phyloP scores from a whole-genome alignment of 1,284 basidiomycete species.

The Pyrrhoderma noxium region DNA sequence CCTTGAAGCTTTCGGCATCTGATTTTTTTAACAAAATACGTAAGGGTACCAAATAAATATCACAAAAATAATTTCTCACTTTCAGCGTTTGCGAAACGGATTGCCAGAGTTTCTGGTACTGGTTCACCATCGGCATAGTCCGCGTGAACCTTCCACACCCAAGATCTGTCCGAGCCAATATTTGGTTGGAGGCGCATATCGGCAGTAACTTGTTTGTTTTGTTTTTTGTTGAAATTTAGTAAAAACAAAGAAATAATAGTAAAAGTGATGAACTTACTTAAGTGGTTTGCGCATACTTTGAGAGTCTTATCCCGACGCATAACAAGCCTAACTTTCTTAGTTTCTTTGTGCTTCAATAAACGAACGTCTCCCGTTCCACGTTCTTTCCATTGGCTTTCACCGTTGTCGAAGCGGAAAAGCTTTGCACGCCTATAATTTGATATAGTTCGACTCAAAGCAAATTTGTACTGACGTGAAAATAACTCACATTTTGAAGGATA shows the following conservation, averaged over 20 bases:
- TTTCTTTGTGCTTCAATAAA: slow-evolving; percentile 82
- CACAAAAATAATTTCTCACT: slow-evolving; percentile 50
- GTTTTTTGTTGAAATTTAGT: neutral
- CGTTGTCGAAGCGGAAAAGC: slow-evolving; percentile 91
- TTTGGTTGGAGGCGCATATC: slow-evolving; percentile 98
- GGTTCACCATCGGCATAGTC: slow-evolving; percentile 91
- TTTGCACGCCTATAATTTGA: slow-evolving; percentile 79
- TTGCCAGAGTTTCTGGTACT: slow-evolving; percentile 91
- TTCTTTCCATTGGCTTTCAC: slow-evolving; percentile 93
- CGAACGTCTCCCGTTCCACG: slow-evolving; percentile 90
- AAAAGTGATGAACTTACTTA: slow-evolving; percentile 52
- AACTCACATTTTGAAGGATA: slow-evolving; percentile 93
- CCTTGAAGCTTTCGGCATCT: slow-evolving; percentile 89
- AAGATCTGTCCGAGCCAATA: slow-evolving; percentile 97
- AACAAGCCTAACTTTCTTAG: slow-evolving; percentile 90
- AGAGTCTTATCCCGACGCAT: slow-evolving; percentile 99
- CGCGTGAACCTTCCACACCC: slow-evolving; percentile 98
- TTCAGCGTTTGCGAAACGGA: slow-evolving; percentile 96
- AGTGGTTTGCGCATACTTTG: slow-evolving; percentile 99
- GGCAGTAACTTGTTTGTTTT: slow-evolving; percentile 60
- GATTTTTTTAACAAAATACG: slow-evolving; percentile 13
- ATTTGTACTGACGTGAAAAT: slow-evolving; percentile 20
- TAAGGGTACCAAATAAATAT: slow-evolving; percentile 12
- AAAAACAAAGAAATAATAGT: slow-evolving; percentile 1
- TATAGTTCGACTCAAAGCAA: slow-evolving; percentile 7